phyloP scores from a whole-genome alignment of 2,329 filamentous ascomycete genomes.

The Cadophora sp. region DNA sequence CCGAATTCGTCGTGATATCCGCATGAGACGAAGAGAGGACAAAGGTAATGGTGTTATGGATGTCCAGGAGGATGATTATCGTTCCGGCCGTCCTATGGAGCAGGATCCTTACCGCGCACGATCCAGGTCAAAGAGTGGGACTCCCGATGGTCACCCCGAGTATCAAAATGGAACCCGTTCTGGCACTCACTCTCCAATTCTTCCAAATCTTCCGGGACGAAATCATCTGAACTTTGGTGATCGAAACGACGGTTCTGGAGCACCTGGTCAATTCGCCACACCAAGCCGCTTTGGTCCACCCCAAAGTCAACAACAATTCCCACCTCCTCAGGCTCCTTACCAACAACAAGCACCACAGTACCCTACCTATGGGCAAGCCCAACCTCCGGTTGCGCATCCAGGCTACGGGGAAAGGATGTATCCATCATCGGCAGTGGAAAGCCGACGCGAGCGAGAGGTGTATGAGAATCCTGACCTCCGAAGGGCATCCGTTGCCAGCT shows the following conservation, averaged over 20 bases:
- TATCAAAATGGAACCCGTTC: constrained; percentile 23
- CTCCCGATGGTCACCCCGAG: neutral
- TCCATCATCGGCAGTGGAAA: constrained; percentile 2
- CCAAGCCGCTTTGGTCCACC: constrained; percentile 9
- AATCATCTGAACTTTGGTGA: constrained; percentile 45
- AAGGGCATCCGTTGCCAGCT: constrained; percentile 28
- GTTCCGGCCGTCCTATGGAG: constrained; percentile 44
- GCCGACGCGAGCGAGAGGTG: constrained; percentile 26
- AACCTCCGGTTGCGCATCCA: constrained; percentile 7
- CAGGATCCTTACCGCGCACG: constrained; percentile 45
- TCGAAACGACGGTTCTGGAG: neutral
- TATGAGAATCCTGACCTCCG: constrained; percentile 36
- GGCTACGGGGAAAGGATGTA: neutral
- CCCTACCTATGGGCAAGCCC: neutral
- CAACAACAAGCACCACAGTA: constrained; percentile 23
- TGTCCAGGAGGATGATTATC: constrained; percentile 67
- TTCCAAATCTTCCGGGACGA: constrained; percentile 42
- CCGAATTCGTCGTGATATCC: constrained; percentile 90
- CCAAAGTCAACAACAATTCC: constrained; percentile 36
- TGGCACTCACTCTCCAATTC: constrained; percentile 23
- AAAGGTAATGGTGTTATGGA: constrained; percentile 63
- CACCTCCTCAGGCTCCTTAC: constrained; percentile 35
- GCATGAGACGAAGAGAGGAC: constrained; percentile 84
- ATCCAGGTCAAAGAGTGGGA: constrained; percentile 35
- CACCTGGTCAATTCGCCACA: constrained; percentile 31